Conservation (phyloP, 345 rosid genomes). For the Alliaria petiolata region DNA sequence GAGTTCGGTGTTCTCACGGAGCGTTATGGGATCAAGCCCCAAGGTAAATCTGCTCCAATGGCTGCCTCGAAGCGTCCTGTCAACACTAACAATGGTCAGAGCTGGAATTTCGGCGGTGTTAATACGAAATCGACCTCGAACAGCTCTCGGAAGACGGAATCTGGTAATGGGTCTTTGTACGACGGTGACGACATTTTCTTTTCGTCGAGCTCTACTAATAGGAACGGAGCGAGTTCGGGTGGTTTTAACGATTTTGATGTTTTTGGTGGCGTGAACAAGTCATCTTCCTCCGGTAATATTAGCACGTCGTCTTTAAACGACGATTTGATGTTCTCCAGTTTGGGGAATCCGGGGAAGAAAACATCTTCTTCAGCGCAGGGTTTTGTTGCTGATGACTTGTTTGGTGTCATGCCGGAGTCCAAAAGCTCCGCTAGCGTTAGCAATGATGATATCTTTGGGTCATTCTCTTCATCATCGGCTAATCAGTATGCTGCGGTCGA, state of each 20-base stretch:
- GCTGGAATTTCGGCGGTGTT: conserved; percentile 25
- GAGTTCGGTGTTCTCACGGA: conserved; percentile 82
- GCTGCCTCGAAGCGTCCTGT: conserved; percentile 50
- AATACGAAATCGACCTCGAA: conserved; percentile 1
- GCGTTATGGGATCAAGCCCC: conserved; percentile 75
- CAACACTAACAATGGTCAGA: conserved; percentile 15
- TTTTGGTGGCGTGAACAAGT: conserved; percentile 42
- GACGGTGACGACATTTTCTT: conserved; percentile 31
- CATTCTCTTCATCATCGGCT: conserved; percentile 38
- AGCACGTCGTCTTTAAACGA: conserved; percentile 44
- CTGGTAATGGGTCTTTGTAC: conserved; percentile 32
- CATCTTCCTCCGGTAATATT: conserved; percentile 17
- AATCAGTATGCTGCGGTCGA: conserved; percentile 37
- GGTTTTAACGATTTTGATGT: conserved; percentile 45
- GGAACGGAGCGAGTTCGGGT: conserved; percentile 27
- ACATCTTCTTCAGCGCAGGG: conserved; percentile 20
- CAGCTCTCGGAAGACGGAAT: conserved; percentile 30
- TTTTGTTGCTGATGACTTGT: conserved; percentile 44
- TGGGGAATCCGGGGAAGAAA: conserved; percentile 28
- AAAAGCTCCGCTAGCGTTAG: conserved; percentile 31
- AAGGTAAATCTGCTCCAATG: conserved; percentile 89
- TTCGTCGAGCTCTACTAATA: conserved; percentile 16
- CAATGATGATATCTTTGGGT: conserved; percentile 43
- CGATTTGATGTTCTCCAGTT: conserved; percentile 44
- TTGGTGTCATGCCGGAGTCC: conserved; percentile 43